Conservation (phyloP, 257 asterid species). For the Avicennia marina region DNA sequence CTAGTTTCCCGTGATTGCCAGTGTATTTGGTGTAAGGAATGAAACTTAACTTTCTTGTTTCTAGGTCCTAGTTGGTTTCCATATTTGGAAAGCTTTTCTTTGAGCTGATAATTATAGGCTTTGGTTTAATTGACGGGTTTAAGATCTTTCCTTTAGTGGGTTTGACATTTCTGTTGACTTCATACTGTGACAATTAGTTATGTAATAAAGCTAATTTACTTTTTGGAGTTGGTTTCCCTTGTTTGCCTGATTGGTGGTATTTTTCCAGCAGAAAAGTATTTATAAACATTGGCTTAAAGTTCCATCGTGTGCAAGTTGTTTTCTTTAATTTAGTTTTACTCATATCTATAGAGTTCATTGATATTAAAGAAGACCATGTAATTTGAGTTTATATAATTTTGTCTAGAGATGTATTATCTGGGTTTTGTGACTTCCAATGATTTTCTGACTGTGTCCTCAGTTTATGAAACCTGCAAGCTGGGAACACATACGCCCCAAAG, state of each 20-base stretch:
- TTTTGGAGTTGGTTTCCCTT: no score
- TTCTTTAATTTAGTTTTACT: constrained; percentile 1
- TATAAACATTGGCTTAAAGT: constrained; percentile 1
- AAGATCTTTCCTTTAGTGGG: no score
- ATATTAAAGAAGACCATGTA: background rate
- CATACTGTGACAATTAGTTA: background rate
- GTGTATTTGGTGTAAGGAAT: background rate
- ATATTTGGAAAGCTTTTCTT: constrained; percentile 1
- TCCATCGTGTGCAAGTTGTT: constrained; percentile 2
- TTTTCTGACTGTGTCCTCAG: constrained; percentile 28
- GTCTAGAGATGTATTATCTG: constrained; percentile 8
- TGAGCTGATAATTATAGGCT: constrained; percentile 4
- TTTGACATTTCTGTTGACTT: background rate
- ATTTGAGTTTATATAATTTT: constrained; percentile 3
- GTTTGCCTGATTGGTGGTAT: no score
- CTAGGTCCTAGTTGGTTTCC: constrained; percentile 8
- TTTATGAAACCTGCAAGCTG: constrained; percentile 92
- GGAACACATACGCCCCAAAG: constrained; percentile 92
- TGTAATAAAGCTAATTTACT: background rate
- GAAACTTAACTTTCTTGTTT: background rate
- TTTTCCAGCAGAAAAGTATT: background rate
- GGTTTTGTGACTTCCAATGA: background rate
- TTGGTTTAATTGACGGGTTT: background rate
- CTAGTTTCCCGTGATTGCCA: background rate
- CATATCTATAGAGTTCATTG: constrained; percentile 4